Evolutionary conservation across 192 early-diverging fungal genomes (phyloP).

Genomic region (Umbelopsis ramanniana): DNA sequence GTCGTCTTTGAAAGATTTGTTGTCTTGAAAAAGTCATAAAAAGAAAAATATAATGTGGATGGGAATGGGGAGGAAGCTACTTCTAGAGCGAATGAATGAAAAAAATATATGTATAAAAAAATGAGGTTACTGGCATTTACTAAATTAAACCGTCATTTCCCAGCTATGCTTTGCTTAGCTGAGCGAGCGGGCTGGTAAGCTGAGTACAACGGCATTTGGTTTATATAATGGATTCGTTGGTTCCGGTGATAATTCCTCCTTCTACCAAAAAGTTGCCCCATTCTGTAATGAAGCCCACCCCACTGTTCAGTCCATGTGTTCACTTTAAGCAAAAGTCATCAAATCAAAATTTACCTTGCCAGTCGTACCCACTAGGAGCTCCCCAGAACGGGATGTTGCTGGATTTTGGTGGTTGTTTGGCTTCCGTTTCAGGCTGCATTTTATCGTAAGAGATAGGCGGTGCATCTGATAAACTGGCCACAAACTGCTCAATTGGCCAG

Average conservation of each 20-base stretch:
- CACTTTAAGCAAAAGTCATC: no score
- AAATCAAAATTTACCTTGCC: conserved; percentile 36
- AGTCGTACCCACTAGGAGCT: conserved; percentile 25
- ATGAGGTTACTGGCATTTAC: background rate
- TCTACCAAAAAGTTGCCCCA: conserved; percentile 17
- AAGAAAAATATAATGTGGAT: background rate
- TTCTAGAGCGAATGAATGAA: background rate
- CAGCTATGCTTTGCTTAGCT: background rate
- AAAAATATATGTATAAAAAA: background rate
- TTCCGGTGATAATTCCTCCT: background rate
- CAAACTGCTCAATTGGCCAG: conserved; percentile 14
- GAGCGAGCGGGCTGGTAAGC: no score
- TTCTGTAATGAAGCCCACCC: background rate
- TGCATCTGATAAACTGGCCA: conserved; percentile 5
- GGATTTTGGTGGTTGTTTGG: background rate
- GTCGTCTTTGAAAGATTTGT: background rate
- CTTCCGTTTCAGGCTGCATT: background rate
- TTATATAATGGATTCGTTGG: conserved; percentile 4
- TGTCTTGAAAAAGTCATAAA: background rate
- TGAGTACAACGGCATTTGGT: background rate
- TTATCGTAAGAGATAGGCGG: conserved; percentile 2
- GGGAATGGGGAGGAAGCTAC: no score
- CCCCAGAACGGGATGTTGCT: conserved; percentile 22
- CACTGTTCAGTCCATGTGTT: no score
- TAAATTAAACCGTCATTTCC: background rate